Conservation (phyloP, 805 yeast genomes). For the Metschnikowia noctiluminum region DNA sequence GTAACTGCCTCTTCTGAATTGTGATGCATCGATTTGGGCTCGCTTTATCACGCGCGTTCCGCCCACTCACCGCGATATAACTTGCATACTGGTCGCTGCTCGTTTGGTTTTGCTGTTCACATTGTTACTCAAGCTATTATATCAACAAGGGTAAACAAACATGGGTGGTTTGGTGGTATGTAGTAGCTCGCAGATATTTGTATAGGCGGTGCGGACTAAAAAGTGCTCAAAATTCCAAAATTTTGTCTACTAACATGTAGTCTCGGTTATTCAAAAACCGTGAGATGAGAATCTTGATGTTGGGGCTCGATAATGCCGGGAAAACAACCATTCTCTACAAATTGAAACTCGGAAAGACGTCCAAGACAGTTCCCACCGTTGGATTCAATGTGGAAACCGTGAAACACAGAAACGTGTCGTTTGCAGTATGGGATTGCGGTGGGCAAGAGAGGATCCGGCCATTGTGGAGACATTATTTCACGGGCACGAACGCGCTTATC, state of each 20-base stretch:
- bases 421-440: conserved; percentile 99
- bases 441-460: conserved; percentile 99
- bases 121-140: not conserved
- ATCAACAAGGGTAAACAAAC: not conserved
- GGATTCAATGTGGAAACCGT: conserved; percentile 98
- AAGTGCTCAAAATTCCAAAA: not conserved
- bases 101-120: not conserved
- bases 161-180: conserved; percentile 24
- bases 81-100: not conserved
- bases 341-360: conserved; percentile 93
- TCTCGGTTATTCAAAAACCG: conserved; percentile 63
- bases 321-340: conserved; percentile 94
- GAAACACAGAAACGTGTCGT: conserved; percentile 93
- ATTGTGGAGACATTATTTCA: conserved; percentile 98
- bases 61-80: not conserved
- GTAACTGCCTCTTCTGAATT: too few relatives aligned
- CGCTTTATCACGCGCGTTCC: not conserved
- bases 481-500: conserved; percentile 97
- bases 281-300: conserved; percentile 93
- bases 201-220: too few relatives aligned
- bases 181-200: too few relatives aligned
- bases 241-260: conserved; percentile 19
- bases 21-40: not conserved
- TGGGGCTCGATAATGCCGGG: conserved; percentile 96
- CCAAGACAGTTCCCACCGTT: conserved; percentile 93